phyloP scores from a whole-genome alignment of 1,284 basidiomycete species.

The Xerocomus amazonicus region DNA sequence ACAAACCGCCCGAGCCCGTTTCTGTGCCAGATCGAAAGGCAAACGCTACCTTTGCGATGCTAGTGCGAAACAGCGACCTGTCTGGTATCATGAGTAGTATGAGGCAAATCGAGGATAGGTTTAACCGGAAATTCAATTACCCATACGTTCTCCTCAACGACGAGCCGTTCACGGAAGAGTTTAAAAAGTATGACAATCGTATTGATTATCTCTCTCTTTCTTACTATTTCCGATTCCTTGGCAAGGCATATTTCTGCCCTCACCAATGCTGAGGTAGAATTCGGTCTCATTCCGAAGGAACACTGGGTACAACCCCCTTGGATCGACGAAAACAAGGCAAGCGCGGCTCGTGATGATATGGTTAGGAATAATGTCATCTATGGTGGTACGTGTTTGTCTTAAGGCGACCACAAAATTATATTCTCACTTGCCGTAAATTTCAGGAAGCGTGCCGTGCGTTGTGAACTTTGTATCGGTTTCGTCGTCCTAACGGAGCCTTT shows the following conservation, averaged over 20 bases:
- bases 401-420: background rate
- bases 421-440: background rate
- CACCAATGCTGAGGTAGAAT: conserved; percentile 66
- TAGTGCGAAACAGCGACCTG: conserved; percentile 83
- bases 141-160: conserved; percentile 89
- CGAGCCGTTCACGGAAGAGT: conserved; percentile 70
- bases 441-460: conserved; percentile 64
- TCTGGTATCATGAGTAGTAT: conserved; percentile 68
- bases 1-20: conserved; percentile 38
- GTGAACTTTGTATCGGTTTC: background rate
- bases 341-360: conserved; percentile 73
- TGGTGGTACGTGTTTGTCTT: conserved; percentile 51
- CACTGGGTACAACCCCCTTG: conserved; percentile 86
- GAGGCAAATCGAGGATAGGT: conserved; percentile 77
- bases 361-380: conserved; percentile 82
- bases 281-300: conserved; percentile 78
- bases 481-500: conserved; percentile 7
- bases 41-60: conserved; percentile 83
- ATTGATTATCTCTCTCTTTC: background rate
- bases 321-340: conserved; percentile 79
- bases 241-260: conserved; percentile 61
- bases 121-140: conserved; percentile 84
- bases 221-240: conserved; percentile 2
- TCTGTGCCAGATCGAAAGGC: conserved; percentile 54
- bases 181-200: conserved; percentile 55